Base-by-base conservation (phyloP, 306 rosid genomes). In the Sicyos edulis region DNA sequence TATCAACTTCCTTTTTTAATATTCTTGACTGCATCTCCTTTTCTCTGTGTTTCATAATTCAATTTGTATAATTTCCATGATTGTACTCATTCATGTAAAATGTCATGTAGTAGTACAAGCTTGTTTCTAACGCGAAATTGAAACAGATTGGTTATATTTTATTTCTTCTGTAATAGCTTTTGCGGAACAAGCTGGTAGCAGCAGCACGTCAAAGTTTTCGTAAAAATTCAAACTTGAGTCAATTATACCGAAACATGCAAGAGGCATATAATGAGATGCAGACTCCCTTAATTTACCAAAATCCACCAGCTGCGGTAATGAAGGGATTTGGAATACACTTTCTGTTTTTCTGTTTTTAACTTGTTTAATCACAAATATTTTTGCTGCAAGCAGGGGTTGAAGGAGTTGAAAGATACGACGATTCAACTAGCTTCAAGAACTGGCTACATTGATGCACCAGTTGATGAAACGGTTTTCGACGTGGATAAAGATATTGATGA, bases 381-480 rank as follows among this genome's bases (percentile, higher is more conserved):
- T 61, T 10, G 11, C 63, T 74, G 74, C 54, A 8, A 59, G 19
- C 80, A 92, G 98, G 92, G 98, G 62, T 81, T 92, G 69, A 92
- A 76, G 80, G 90, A 84, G 80, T 87, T 92, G 80, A 92, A 92
- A 83, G 98, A 92, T 10, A 78, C 96, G 74, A 92, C 98, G 3
- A 71, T 89, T 73, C 91, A 86, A 78, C 72, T 81, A 55, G 96
- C 91, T 40, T 86, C 88, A 37, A 90, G 84, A 81, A 54, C 86
- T 49, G 98, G 96, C 81, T 90, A 85, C 75, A 83, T 89, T 29
- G 98, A 87, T 19, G 98, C 98, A 49, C 98, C 98, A 6, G 88
- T 92, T 73, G 96, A 92, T 80, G 90, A 86, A 82, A 54, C 87
- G 9, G 80, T 92, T 66, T 92, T 92, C 44, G 96, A 92, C 70